phyloP scores from a whole-genome alignment of 1,284 basidiomycete species.

The Melanopsichium pennsylvanicum region DNA sequence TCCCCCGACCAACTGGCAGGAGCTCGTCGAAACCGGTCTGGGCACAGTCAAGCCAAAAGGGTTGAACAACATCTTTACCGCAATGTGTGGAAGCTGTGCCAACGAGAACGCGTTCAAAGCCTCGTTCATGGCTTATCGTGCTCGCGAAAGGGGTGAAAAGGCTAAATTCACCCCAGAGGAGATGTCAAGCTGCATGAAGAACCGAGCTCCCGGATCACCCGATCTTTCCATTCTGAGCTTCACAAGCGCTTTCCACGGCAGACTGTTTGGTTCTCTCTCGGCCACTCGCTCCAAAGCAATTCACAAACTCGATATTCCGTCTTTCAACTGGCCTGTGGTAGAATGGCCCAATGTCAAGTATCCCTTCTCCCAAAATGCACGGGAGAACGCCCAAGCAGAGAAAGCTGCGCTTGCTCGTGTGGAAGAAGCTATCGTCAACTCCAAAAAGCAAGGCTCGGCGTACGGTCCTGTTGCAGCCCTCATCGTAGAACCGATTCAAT shows the following conservation, averaged over 20 bases:
- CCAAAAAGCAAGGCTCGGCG: constrained; percentile 60
- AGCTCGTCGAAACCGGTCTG: constrained; percentile 68
- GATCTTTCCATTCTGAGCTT: constrained; percentile 70
- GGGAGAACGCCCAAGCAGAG: constrained; percentile 68
- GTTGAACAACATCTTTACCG: constrained; percentile 67
- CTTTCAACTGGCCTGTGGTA: constrained; percentile 71
- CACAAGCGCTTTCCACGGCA: constrained; percentile 67
- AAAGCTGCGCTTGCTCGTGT: constrained; percentile 63
- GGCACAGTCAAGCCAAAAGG: constrained; percentile 70
- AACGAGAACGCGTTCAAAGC: constrained; percentile 70
- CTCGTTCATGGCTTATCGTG: constrained; percentile 69
- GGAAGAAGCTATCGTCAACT: constrained; percentile 66
- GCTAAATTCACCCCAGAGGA: constrained; percentile 36
- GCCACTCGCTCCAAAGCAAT: constrained; percentile 68
- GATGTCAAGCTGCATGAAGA: constrained; percentile 69
- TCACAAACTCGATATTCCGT: constrained; percentile 72
- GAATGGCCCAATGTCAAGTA: constrained; percentile 70
- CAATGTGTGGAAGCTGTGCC: constrained; percentile 66
- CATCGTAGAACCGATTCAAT: constrained; percentile 71
- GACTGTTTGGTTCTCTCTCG: constrained; percentile 67
- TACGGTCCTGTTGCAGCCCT: constrained; percentile 69
- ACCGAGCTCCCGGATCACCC: constrained; percentile 69
- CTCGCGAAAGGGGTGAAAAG: constrained; percentile 65
- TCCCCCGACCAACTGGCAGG: constrained; percentile 69
- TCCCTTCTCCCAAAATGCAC: constrained; percentile 67